Percentiles rank a stretch among this genome's conserved stretches.
Evolutionary conservation across 163 green algal genomes (phyloP).

Genomic region (Prototheca cutis): DNA sequence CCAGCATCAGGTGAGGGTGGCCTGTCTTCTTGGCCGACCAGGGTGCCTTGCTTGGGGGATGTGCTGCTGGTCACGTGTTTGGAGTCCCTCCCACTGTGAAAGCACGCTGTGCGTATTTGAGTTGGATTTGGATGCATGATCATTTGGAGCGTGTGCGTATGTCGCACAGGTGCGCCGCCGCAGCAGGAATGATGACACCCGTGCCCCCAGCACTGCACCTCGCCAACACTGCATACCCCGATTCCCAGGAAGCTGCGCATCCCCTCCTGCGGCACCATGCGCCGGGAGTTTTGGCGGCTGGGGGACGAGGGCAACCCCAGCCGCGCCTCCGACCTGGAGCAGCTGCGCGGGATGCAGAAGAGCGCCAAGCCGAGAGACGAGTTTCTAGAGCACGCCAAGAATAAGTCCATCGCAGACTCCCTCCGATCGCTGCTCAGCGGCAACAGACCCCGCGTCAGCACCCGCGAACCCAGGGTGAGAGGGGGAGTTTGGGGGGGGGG

Average conservation of each 20-base stretch:
- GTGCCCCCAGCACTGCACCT: neutral
- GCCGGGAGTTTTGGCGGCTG: neutral
- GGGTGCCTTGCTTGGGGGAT: too few relatives aligned
- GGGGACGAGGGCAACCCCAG: conserved; percentile 24
- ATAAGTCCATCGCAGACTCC: neutral
- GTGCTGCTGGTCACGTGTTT: too few relatives aligned
- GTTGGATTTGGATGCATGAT: neutral
- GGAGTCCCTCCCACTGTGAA: too few relatives aligned
- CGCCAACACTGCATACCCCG: neutral
- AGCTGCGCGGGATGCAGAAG: conserved; percentile 53
- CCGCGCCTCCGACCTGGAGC: conserved; percentile 35
- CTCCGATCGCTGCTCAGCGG: neutral
- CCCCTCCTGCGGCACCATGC: neutral
- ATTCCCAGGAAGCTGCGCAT: neutral
- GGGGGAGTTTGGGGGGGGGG: too few relatives aligned
- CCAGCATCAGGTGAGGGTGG: too few relatives aligned
- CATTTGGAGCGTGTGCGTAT: neutral
- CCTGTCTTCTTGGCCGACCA: too few relatives aligned
- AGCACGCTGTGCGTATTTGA: neutral
- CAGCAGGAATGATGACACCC: neutral
- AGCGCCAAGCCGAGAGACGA: conserved; percentile 14
- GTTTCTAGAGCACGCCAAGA: neutral
- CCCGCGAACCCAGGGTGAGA: neutral
- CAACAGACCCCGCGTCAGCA: neutral
- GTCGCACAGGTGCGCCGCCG: neutral